Conservation (phyloP, 1,284 basidiomycete species). For the Fomitopsis betulina region DNA sequence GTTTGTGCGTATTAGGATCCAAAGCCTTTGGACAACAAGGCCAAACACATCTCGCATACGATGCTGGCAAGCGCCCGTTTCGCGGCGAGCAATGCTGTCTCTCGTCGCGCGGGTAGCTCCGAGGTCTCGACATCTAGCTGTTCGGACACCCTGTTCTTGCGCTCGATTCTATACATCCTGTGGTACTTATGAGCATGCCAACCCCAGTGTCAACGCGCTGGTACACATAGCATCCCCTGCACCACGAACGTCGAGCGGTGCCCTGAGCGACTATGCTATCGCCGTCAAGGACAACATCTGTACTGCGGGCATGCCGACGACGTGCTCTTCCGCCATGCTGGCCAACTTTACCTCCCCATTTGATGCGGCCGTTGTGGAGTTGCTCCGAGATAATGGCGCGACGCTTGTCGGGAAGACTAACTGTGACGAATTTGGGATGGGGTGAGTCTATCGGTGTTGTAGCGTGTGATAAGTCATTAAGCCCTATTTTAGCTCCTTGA, state of each 20-base stretch:
- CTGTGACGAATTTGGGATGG: constrained; percentile 99
- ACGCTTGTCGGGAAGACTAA: constrained; percentile 86
- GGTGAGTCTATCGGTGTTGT: constrained; percentile 43
- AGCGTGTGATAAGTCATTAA: constrained; percentile 14
- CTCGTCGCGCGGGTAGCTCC: neutral
- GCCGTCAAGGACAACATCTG: constrained; percentile 89
- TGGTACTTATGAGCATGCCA: neutral
- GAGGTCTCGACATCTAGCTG: neutral
- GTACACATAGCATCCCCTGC: constrained; percentile 25
- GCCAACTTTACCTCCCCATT: constrained; percentile 76
- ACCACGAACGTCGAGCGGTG: constrained; percentile 8
- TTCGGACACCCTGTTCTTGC: neutral
- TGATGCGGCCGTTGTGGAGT: constrained; percentile 80
- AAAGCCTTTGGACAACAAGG: constrained; percentile 19
- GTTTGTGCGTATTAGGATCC: constrained; percentile 22
- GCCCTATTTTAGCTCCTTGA: constrained; percentile 55
- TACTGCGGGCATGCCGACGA: constrained; percentile 63
- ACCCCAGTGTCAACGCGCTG: constrained; percentile 44
- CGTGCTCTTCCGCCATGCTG: constrained; percentile 78
- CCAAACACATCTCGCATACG: constrained; percentile 10
- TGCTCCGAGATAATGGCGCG: constrained; percentile 65
- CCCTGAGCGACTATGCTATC: constrained; percentile 44
- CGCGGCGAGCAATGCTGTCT: neutral
- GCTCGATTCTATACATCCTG: neutral
- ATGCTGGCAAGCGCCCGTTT: neutral